Conservation (phyloP, 2,329 filamentous ascomycete genomes). For the Akanthomyces dipterigenus region DNA sequence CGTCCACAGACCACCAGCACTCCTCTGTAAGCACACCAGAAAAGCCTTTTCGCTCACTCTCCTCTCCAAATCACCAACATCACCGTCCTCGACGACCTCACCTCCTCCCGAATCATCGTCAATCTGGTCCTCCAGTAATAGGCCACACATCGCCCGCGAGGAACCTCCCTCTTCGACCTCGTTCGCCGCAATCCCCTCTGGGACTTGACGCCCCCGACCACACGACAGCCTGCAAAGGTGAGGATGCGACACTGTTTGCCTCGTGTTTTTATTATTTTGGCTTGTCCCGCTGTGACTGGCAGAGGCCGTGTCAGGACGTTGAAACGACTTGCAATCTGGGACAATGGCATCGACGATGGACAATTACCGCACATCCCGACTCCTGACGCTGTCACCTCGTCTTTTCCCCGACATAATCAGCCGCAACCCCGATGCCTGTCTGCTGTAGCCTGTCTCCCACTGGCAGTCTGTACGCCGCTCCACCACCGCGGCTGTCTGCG, state of each 20-base stretch:
- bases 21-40: not conserved
- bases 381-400: not conserved
- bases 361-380: not conserved
- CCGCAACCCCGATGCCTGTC: not conserved
- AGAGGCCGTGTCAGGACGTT: not conserved
- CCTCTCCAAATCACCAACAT: not conserved
- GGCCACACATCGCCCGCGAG: not conserved
- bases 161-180: not conserved
- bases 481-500: constrained; percentile 1
- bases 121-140: not conserved
- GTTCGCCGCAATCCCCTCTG: not conserved
- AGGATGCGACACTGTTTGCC: constrained; percentile 4
- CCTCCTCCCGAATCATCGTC: not conserved
- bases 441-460: not conserved
- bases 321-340: not conserved
- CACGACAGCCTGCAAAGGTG: constrained; percentile 1
- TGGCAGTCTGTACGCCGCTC: constrained; percentile 1
- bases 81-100: not conserved
- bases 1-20: not conserved
- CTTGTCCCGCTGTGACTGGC: not conserved
- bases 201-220: not conserved
- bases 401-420: not conserved
- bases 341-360: not conserved
- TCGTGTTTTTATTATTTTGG: not conserved
- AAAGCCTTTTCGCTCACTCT: not conserved